Evolutionary conservation across 2,329 filamentous ascomycete species (phyloP).

Genomic region (Exophiala sp.): DNA sequence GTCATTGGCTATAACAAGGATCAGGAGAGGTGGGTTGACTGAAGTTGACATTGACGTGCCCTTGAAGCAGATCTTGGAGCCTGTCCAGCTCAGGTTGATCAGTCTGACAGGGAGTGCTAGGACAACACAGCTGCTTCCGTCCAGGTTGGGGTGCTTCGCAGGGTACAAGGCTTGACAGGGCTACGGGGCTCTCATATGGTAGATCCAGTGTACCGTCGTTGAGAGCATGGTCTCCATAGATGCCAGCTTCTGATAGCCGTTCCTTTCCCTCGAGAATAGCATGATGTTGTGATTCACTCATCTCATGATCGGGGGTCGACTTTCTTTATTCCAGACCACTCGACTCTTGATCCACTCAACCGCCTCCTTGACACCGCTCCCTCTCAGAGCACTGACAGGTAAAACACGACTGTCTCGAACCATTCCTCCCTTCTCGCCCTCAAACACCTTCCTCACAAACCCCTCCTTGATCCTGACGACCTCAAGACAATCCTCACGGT

Average conservation of each 20-base stretch:
- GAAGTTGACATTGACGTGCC: constrained; percentile 25
- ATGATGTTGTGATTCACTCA: constrained; percentile 43
- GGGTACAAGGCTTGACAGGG: background rate
- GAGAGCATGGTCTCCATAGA: background rate
- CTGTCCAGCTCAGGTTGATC: background rate
- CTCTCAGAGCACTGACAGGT: constrained; percentile 81
- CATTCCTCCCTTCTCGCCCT: constrained; percentile 81
- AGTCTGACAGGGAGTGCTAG: background rate
- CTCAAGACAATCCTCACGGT: constrained; percentile 94
- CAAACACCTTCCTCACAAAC: constrained; percentile 89
- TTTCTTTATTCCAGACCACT: constrained; percentile 96
- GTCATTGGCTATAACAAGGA: constrained; percentile 62
- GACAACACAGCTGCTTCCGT: too few relatives aligned
- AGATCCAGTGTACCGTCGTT: background rate
- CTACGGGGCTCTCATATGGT: too few relatives aligned
- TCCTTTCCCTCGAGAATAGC: background rate
- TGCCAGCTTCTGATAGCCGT: background rate
- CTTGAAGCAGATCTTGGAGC: too few relatives aligned
- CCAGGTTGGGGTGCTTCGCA: too few relatives aligned
- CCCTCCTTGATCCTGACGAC: constrained; percentile 97
- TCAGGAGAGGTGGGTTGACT: constrained; percentile 57
- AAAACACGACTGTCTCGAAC: constrained; percentile 88
- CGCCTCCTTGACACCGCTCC: constrained; percentile 81
- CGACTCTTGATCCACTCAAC: constrained; percentile 94
- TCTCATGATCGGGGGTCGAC: constrained; percentile 85